Conservation (phyloP, 148 eudicot genomes). For the Linanthus parryae region DNA sequence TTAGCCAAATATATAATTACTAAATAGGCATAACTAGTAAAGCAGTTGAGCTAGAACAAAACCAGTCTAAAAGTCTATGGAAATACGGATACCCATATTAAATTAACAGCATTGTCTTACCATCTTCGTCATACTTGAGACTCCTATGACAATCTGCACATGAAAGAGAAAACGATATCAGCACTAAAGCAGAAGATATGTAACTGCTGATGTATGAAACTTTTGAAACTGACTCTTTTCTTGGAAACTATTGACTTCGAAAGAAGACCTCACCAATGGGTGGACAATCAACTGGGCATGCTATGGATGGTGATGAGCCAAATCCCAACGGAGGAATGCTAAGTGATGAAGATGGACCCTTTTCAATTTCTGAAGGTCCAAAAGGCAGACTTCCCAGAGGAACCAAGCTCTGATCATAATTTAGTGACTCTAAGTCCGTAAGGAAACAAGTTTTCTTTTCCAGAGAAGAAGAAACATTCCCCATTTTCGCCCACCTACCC, state of each 20-base stretch:
- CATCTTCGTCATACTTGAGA: slow-evolving; percentile 19
- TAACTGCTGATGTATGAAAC: not conserved
- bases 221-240: not conserved
- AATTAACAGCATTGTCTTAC: too few species aligned
- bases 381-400: slow-evolving; percentile 41
- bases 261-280: slow-evolving; percentile 45
- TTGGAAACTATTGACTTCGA: not conserved
- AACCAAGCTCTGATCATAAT: slow-evolving; percentile 62
- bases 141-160: slow-evolving; percentile 28
- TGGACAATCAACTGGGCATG: slow-evolving; percentile 26
- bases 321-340: slow-evolving; percentile 25
- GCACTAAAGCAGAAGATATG: slow-evolving; percentile 10
- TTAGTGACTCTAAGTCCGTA: slow-evolving; percentile 58
- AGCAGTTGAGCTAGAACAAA: too few species aligned
- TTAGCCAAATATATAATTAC: too few species aligned
- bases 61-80: too few species aligned
- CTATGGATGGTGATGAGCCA: slow-evolving; percentile 25
- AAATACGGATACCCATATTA: too few species aligned
- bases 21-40: too few species aligned
- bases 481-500: slow-evolving; percentile 84
- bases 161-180: slow-evolving; percentile 1
- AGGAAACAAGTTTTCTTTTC: slow-evolving; percentile 37
- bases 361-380: slow-evolving; percentile 29
- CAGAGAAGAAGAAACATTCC: slow-evolving; percentile 33
- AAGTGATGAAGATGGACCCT: slow-evolving; percentile 15